A percentile compares a stretch with the other conserved stretches of the same genome.
Conservation (phyloP, 2,329 filamentous ascomycete species). For the Gliomastix tumulicola region DNA sequence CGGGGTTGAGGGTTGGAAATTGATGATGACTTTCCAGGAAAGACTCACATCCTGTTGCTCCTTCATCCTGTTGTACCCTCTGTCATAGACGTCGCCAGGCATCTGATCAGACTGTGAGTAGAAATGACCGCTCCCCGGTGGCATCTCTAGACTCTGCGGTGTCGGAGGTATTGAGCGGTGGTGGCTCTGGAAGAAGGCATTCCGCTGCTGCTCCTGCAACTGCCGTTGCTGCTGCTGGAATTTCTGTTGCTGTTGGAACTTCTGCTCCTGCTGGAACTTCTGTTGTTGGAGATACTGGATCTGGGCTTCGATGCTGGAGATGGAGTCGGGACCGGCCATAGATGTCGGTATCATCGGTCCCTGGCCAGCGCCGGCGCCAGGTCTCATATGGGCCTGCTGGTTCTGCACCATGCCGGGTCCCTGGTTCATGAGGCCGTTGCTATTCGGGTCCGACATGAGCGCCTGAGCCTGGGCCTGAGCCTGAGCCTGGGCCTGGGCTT, state of each 20-base stretch:
- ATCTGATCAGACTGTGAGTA: slow-evolving; percentile 50
- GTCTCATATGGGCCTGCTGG: slow-evolving; percentile 41
- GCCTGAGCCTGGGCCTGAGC: too few relatives aligned
- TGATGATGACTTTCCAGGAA: background rate
- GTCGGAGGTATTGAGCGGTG: slow-evolving; percentile 67
- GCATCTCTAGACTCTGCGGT: slow-evolving; percentile 73
- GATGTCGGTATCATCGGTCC: slow-evolving; percentile 32
- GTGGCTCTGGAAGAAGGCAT: slow-evolving; percentile 45
- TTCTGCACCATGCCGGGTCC: slow-evolving; percentile 26
- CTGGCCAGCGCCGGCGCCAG: slow-evolving; percentile 27
- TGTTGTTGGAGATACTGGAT: slow-evolving; percentile 61
- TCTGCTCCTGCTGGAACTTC: slow-evolving; percentile 53
- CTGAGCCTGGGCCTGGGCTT: too few relatives aligned
- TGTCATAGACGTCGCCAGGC: slow-evolving; percentile 54
- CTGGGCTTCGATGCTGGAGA: slow-evolving; percentile 56
- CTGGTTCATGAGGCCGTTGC: background rate
- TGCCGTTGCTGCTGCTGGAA: slow-evolving; percentile 57
- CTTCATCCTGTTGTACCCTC: slow-evolving; percentile 56
- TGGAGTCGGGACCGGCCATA: slow-evolving; percentile 36
- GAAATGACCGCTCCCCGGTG: slow-evolving; percentile 48
- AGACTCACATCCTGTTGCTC: slow-evolving; percentile 59
- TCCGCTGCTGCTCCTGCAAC: slow-evolving; percentile 50
- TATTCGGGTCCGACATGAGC: slow-evolving; percentile 15
- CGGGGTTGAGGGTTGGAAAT: too few relatives aligned
- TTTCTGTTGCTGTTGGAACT: slow-evolving; percentile 51